These are phyloP conservation scores for Solidago caesia DNA, from an alignment of 129 eudicot genomes.

Conservation along the genomic window DNA sequence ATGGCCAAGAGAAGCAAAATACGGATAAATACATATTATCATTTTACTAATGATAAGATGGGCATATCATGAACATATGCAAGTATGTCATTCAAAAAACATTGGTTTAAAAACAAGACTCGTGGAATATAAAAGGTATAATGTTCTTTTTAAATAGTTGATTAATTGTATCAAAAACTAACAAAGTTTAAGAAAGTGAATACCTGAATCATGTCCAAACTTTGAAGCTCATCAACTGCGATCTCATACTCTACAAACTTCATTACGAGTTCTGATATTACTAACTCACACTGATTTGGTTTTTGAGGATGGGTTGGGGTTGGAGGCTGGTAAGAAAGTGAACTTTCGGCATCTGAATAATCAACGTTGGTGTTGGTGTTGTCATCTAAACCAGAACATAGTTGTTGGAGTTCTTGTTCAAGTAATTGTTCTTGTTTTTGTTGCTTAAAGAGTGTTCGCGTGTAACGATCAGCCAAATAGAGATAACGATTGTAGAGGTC, in stretches of 20 bases:
- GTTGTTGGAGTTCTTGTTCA: constrained; percentile 11
- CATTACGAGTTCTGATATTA: constrained; percentile 63
- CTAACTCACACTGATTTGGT: constrained; percentile 36
- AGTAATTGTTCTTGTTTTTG: constrained; percentile 9
- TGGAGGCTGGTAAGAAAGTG: constrained; percentile 44
- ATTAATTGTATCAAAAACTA: too few relatives aligned
- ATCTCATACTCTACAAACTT: constrained; percentile 62
- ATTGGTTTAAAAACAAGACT: too few relatives aligned
- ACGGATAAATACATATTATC: too few relatives aligned
- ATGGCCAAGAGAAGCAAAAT: too few relatives aligned
- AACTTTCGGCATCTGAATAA: constrained; percentile 53
- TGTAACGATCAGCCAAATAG: constrained; percentile 69
- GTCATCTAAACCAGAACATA: constrained; percentile 15
- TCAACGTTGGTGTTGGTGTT: background rate
- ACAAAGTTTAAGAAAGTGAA: too few relatives aligned
- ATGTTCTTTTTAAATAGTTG: too few relatives aligned
- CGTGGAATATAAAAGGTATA: too few relatives aligned
- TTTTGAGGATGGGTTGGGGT: constrained; percentile 8
- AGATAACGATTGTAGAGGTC: constrained; percentile 76
- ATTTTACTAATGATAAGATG: too few relatives aligned
- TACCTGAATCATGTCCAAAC: constrained; percentile 23
- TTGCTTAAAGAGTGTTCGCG: constrained; percentile 56
- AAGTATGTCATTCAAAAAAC: too few relatives aligned
- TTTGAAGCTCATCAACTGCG: constrained; percentile 44
- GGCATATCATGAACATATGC: too few relatives aligned